Base-by-base conservation (phyloP, 2,329 filamentous ascomycete species). In the Alternaria dauci region DNA sequence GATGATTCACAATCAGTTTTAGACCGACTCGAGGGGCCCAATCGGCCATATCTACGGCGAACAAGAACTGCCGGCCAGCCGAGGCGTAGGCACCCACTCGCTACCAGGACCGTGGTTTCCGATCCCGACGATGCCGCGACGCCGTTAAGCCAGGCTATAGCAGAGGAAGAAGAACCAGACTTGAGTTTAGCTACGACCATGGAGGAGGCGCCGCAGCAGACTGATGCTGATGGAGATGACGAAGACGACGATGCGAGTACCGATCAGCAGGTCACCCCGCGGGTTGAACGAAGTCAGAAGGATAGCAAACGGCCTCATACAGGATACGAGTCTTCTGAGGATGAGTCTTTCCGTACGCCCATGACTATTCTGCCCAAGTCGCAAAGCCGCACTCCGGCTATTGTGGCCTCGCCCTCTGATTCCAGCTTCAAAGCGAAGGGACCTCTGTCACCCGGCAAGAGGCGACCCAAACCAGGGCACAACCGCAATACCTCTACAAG, bases 201-300 rank as follows among this genome's bases (percentile, higher is more conserved):
- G 46, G 75, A 82, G 58, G 76, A 84, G 59, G 65, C 82, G 41
- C 80, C 84, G 43, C 84, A 81, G 71, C 88, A 93, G 59, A 93
- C 91, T 0, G 92, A 95, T 71, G 92, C 89, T 7, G 93, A 96
- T 73, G 92, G 93, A 0, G 94, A 97, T 71, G 94, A 97, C 70
- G 94, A 97, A 30, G 81, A 84, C n/a, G 79, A 78, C n/a, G 67
- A 69, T 26, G 70, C 65, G 6, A 76, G 74, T 8, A 76, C 77
- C 3, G 69, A 71, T 47, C 64, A 59, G 44, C 63, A 68, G 34
- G 61, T 63, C 3, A 71, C 62, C n/a, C 61, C 66, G 7, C 64
- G 55, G 26, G 48, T 62, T 8, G 53, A 56, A 25, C 71, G 72
- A 2, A 55, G 56, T 11, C 65, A 74, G 30, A 75, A 74, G 44